Conservation (phyloP, 1,139 yeast genomes). For the Yamadazyma blattariae region DNA sequence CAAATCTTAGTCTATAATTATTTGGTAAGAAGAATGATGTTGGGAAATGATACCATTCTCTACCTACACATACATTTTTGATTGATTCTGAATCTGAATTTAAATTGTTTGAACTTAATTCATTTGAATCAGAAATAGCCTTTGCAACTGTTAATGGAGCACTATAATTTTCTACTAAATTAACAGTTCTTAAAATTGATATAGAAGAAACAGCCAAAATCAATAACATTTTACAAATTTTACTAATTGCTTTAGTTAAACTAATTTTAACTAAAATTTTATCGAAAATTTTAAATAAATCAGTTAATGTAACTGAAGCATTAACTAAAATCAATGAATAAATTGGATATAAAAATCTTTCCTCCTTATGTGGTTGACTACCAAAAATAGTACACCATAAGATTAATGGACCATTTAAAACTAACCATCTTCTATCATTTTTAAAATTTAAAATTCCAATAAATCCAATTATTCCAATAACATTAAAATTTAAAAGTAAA, state of each 20-base stretch:
- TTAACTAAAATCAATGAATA: constrained; percentile 66
- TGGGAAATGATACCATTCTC: constrained; percentile 95
- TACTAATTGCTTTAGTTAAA: not conserved
- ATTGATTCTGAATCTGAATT: constrained; percentile 15
- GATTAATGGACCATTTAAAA: constrained; percentile 33
- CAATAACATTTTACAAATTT: constrained; percentile 19
- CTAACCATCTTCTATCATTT: constrained; percentile 11
- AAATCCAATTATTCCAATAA: constrained; percentile 47
- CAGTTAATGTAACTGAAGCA: constrained; percentile 53
- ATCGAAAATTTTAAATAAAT: constrained; percentile 4
- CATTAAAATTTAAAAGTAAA: constrained; percentile 69
- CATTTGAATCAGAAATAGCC: constrained; percentile 2
- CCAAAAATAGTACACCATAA: constrained; percentile 70
- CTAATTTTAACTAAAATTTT: constrained; percentile 1
- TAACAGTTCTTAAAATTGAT: constrained; percentile 38
- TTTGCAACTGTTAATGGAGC: constrained; percentile 46
- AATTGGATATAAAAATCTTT: constrained; percentile 82
- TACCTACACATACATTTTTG: constrained; percentile 77
- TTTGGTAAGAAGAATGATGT: constrained; percentile 76
- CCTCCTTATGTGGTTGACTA: constrained; percentile 89
- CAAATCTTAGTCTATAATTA: constrained; percentile 60
- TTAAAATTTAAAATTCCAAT: constrained; percentile 29
- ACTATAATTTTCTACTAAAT: constrained; percentile 52
- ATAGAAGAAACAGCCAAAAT: constrained; percentile 7
- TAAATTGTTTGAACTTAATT: not conserved